Conservation (phyloP, 768 basidiomycete genomes). For the Hericium coralloides region DNA sequence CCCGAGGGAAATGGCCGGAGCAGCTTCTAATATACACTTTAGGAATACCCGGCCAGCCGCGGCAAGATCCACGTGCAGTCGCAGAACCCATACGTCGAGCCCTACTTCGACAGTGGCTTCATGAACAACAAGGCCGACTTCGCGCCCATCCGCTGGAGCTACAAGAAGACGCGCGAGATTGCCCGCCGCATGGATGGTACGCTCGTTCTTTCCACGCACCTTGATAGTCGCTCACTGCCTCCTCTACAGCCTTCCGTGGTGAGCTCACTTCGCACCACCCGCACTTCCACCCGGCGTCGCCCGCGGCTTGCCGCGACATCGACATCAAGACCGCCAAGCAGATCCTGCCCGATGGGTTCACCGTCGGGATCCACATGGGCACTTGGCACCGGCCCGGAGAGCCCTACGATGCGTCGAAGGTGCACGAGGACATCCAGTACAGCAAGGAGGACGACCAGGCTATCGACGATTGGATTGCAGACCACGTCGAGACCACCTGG, state of each 20-base stretch:
- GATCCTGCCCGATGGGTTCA: slow-evolving; percentile 49
- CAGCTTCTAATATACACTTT: background rate
- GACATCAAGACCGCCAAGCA: slow-evolving; percentile 62
- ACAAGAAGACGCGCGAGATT: slow-evolving; percentile 68
- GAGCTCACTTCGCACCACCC: slow-evolving; percentile 68
- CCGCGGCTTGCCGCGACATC: slow-evolving; percentile 51
- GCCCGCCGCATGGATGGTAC: slow-evolving; percentile 63
- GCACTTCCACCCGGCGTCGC: slow-evolving; percentile 62
- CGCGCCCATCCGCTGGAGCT: slow-evolving; percentile 68
- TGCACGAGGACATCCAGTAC: slow-evolving; percentile 60
- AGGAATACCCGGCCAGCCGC: slow-evolving; percentile 67
- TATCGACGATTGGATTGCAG: slow-evolving; percentile 61
- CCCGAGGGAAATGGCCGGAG: background rate
- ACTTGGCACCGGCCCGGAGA: slow-evolving; percentile 56
- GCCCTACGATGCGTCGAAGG: slow-evolving; percentile 41
- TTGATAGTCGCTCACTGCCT: background rate
- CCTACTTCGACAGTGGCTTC: slow-evolving; percentile 66
- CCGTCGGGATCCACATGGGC: slow-evolving; percentile 68
- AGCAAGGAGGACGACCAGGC: slow-evolving; percentile 59
- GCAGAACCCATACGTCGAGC: slow-evolving; percentile 51
- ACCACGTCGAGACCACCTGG: slow-evolving; percentile 74
- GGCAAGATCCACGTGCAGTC: slow-evolving; percentile 64
- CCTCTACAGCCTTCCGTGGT: slow-evolving; percentile 49
- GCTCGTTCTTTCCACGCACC: slow-evolving; percentile 1
- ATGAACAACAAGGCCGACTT: slow-evolving; percentile 75